Percentiles rank a stretch among this genome's conserved stretches.
phyloP scores from a whole-genome alignment of 768 basidiomycete genomes.

The Hemileccinum impolitum region DNA sequence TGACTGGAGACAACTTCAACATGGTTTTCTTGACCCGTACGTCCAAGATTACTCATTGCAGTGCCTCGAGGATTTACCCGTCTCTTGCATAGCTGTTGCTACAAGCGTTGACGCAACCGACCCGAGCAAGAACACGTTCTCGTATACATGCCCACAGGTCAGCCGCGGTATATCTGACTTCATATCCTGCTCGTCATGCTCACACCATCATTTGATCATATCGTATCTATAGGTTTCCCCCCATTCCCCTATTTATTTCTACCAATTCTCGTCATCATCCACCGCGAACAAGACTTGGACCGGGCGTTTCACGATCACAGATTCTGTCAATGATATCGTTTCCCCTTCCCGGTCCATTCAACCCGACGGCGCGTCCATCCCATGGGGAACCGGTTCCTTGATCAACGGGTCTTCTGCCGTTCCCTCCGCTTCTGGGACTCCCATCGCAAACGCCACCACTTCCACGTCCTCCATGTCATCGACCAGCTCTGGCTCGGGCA shows the following conservation, averaged over 20 bases:
- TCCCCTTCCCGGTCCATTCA: constrained; percentile 53
- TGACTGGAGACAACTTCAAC: constrained; percentile 69
- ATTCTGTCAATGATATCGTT: constrained; percentile 40
- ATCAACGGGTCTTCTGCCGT: constrained; percentile 36
- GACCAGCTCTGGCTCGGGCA: constrained; percentile 1
- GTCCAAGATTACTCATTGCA: constrained; percentile 21
- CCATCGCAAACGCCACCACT: background rate
- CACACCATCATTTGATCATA: background rate
- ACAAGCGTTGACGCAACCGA: constrained; percentile 59
- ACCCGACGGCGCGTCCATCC: constrained; percentile 46
- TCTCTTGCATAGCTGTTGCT: constrained; percentile 50
- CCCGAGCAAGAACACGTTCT: constrained; percentile 40
- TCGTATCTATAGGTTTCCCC: constrained; percentile 47
- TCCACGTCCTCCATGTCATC: constrained; percentile 2
- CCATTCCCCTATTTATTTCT: constrained; percentile 74
- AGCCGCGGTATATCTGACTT: constrained; percentile 13
- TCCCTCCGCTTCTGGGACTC: constrained; percentile 16
- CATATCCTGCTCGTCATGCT: background rate
- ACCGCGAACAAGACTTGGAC: constrained; percentile 56
- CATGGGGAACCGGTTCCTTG: constrained; percentile 68
- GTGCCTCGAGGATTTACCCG: background rate
- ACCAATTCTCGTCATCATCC: constrained; percentile 59
- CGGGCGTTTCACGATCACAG: constrained; percentile 72
- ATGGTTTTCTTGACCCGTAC: constrained; percentile 69
- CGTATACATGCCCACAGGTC: constrained; percentile 67